These are phyloP conservation scores for Penicillium sp. DNA, from an alignment of 2,329 filamentous ascomycete genomes.

Conservation along the genomic window DNA sequence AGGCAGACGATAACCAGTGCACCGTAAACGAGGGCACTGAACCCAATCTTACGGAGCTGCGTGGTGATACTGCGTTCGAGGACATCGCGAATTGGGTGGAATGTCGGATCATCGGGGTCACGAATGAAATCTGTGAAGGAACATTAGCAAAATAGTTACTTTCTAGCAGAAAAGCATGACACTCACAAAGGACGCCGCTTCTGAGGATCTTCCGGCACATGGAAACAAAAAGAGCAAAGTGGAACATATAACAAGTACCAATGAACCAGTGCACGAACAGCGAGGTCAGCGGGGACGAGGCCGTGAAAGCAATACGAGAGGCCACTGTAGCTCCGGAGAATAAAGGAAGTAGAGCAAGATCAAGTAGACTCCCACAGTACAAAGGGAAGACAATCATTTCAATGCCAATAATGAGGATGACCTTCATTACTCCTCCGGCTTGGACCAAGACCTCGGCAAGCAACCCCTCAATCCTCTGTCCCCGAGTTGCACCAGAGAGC, in stretches of 20 bases:
- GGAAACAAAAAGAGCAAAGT: conserved; percentile 95
- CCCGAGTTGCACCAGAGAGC: conserved; percentile 57
- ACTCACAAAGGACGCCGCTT: conserved; percentile 83
- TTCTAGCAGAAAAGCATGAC: neutral
- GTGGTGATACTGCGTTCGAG: conserved; percentile 88
- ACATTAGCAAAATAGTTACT: conserved; percentile 1
- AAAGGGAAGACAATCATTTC: conserved; percentile 97
- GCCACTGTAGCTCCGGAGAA: conserved; percentile 77
- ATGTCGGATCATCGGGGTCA: conserved; percentile 96
- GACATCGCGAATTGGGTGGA: conserved; percentile 95
- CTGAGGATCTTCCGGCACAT: conserved; percentile 99
- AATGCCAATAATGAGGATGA: conserved; percentile 96
- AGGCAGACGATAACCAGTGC: conserved; percentile 88
- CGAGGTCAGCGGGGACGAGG: conserved; percentile 77
- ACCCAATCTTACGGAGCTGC: conserved; percentile 91
- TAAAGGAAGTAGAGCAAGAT: conserved; percentile 80
- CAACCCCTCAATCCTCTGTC: conserved; percentile 65
- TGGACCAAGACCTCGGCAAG: conserved; percentile 77
- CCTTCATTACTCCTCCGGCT: conserved; percentile 94
- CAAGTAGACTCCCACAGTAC: conserved; percentile 88
- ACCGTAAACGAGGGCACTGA: conserved; percentile 93
- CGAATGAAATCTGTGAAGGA: conserved; percentile 74
- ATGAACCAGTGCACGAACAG: conserved; percentile 99
- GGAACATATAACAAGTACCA: conserved; percentile 99
- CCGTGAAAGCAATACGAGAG: conserved; percentile 73